phyloP scores from a whole-genome alignment of 495 filamentous ascomycete genomes.

The Tuber aestivum region DNA sequence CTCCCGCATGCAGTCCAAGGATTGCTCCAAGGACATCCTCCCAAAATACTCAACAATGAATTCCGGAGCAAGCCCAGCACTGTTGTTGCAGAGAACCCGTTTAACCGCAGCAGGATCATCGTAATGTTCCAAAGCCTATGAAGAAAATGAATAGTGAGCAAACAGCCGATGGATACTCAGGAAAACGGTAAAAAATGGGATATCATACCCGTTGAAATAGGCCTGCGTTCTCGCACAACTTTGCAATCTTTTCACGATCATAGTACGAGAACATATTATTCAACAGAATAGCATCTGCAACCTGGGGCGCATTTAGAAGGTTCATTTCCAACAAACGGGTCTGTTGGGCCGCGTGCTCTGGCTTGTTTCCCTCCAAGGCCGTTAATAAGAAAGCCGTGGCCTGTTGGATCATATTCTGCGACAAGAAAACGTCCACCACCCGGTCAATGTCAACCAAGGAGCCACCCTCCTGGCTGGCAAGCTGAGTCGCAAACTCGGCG shows the following conservation, averaged over 20 bases:
- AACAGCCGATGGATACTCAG: neutral
- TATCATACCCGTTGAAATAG: constrained; percentile 60
- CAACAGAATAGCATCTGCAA: constrained; percentile 92
- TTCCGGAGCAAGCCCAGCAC: constrained; percentile 71
- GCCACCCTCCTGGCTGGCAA: constrained; percentile 79
- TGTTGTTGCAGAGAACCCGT: constrained; percentile 66
- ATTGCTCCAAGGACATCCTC: constrained; percentile 87
- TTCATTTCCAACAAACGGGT: constrained; percentile 98
- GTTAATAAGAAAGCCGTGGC: constrained; percentile 96
- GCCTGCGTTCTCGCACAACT: constrained; percentile 85
- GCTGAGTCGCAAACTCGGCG: constrained; percentile 80
- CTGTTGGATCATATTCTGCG: constrained; percentile 94
- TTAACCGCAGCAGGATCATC: constrained; percentile 87
- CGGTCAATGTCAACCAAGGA: constrained; percentile 87
- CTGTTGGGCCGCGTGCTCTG: constrained; percentile 87
- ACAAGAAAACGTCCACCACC: constrained; percentile 93
- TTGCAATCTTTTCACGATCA: constrained; percentile 78
- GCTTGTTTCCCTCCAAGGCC: constrained; percentile 85
- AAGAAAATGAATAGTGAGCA: constrained; percentile 1
- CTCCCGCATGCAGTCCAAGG: constrained; percentile 84
- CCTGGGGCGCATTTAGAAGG: constrained; percentile 87
- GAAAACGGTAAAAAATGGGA: constrained; percentile 3
- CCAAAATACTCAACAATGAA: constrained; percentile 92
- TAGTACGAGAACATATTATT: constrained; percentile 98
- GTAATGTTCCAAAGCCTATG: constrained; percentile 76